Evolutionary conservation across 495 filamentous ascomycete species (phyloP), one percentile per base, ranked within the genome.

Genomic region (Tuber borchii): DNA sequence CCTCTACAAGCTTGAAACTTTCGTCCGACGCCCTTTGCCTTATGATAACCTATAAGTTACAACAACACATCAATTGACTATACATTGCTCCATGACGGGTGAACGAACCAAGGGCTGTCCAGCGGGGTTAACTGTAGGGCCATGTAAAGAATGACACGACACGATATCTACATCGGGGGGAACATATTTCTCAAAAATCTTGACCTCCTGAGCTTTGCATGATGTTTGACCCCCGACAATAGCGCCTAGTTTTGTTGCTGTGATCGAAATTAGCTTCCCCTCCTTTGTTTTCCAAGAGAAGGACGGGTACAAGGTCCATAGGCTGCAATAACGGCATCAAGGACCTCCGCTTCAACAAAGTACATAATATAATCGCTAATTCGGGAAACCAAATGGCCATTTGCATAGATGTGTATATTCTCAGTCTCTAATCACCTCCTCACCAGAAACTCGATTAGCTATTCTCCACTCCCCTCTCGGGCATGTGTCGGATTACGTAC

Each of bases 151-250:
- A 86, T 99, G 95, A 83, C 94, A 97, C 1, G 94, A 97, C 74
- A 99, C 89, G 77, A 99, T 97, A 80, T 97, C 91, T 81, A 97
- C 93, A 84, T 98, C 95, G 56, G 83, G 74, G 5, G 95, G 96
- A 26, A 99, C 89, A 85, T 97, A 88, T 77, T 90, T 89, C 79
- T 97, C 93, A 83, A 99, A 97, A 2, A 95, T 94, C 56, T 90
- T 90, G 79, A 98, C 95, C 84, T 99, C 95, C 4, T 95, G 95
- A 71, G 93, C 93, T 86, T 99, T 99, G 87, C 96, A 98, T 6
- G 96, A 98, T 2, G 95, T 99, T 84, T 99, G 95, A 31, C 95
- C 95, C 72, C 95, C 95, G 51, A 99, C 95, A 76, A 99, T 94
- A 68, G 96, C 95, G 73, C 91, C 91, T 76, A 93, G 87, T 83